Evolutionary conservation across 2,329 filamentous ascomycete genomes (phyloP).

Genomic region (Claviceps cyperi): DNA sequence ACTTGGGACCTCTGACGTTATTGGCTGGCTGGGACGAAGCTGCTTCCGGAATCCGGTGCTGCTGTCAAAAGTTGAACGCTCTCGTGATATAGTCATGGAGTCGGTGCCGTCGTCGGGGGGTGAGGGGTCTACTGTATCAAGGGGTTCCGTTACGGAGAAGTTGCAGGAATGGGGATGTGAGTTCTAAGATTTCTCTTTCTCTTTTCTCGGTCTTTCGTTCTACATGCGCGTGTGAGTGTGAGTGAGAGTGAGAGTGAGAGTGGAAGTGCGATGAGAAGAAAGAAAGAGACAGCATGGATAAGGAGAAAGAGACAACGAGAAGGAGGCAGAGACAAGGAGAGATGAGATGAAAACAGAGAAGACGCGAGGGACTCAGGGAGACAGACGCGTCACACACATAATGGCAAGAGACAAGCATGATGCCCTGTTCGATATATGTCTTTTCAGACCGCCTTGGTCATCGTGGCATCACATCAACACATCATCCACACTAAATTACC

Average conservation of each 20-base stretch:
- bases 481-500: neutral
- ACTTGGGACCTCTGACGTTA: neutral
- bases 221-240: neutral
- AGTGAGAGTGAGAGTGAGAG: no score
- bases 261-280: no score
- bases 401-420: no score
- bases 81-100: neutral
- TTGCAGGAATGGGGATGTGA: conserved; percentile 36
- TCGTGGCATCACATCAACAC: neutral
- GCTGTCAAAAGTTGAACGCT: no score
- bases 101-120: conserved; percentile 1
- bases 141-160: conserved; percentile 19
- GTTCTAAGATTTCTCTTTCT: conserved; percentile 13
- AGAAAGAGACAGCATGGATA: no score
- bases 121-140: conserved; percentile 9
- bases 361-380: no score
- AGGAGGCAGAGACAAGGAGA: neutral
- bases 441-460: neutral
- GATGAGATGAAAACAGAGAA: neutral
- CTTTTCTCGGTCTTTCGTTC: neutral
- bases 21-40: neutral
- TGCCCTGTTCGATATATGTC: neutral
- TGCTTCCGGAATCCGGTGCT: neutral
- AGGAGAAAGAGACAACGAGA: no score
- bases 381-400: no score